phyloP scores from a whole-genome alignment of 805 yeast genomes.

The Candida taoyuanica region DNA sequence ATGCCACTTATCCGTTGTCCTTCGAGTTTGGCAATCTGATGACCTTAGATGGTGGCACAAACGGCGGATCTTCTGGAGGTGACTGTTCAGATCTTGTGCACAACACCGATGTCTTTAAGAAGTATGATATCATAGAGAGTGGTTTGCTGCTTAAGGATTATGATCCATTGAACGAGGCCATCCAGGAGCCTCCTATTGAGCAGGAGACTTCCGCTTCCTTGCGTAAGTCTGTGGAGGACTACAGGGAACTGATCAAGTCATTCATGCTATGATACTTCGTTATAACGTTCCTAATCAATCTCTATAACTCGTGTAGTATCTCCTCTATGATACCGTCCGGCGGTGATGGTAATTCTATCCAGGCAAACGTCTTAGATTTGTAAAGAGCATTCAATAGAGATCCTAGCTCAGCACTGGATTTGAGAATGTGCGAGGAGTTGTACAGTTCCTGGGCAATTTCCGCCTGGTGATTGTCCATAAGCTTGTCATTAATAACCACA shows the following conservation, averaged over 20 bases:
- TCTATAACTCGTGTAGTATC: constrained; percentile 7
- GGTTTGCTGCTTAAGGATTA: constrained; percentile 18
- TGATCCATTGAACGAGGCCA: constrained; percentile 14
- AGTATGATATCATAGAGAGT: constrained; percentile 2
- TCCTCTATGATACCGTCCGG: constrained; percentile 11
- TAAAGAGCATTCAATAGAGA: constrained; percentile 17
- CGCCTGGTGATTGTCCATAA: constrained; percentile 86
- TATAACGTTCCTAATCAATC: no score
- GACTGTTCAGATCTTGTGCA: no score
- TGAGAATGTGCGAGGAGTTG: constrained; percentile 29
- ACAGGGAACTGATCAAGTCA: constrained; percentile 12
- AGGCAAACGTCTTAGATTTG: constrained; percentile 8
- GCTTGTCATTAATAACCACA: constrained; percentile 61
- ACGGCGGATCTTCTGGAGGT: no score
- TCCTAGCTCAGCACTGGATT: constrained; percentile 12
- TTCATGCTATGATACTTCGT: background rate
- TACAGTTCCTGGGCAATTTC: constrained; percentile 66
- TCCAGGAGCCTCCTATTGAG: constrained; percentile 2
- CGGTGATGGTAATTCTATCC: constrained; percentile 24
- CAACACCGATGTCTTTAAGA: background rate
- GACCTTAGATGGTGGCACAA: constrained; percentile 1
- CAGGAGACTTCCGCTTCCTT: constrained; percentile 4
- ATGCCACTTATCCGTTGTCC: constrained; percentile 13
- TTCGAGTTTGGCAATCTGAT: constrained; percentile 6
- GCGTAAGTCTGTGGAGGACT: constrained; percentile 17